Evolutionary conservation across 1,284 basidiomycete genomes (phyloP), one percentile per base, ranked within the genome.

Genomic region (Cryptococcus deneoformans): DNA sequence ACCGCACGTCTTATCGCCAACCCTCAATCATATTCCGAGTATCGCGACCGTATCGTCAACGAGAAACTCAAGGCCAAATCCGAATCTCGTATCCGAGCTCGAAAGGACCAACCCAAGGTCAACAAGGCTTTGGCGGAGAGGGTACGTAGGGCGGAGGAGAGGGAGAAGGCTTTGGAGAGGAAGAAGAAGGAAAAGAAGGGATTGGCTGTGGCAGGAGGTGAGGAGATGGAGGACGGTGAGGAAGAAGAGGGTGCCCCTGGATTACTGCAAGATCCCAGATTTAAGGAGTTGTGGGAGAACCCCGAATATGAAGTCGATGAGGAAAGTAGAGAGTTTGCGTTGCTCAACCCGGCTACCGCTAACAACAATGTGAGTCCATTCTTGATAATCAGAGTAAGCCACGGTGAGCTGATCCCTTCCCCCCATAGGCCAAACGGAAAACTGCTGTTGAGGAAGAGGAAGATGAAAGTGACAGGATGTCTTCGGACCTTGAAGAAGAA

Each of bases 221-320:
- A 69, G 44, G 71, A 60, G 12, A 76, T 77, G 2, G 77, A 62
- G 36, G 80, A 77, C 47, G 81, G 76, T 53, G 75, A 36, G 75
- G 79, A 76, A 16, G 77, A 69, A 58, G 79, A 73, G 53, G 79
- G 73, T 54, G 78, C 68, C 16, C 77, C 77, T 20, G 87, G 77
- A 53, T 77, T 99, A 61, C 84, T 98, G 60, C 85, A 80, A 50
- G 96, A 99, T 78, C 84, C 88, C 55, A 88, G 96, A 62, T 99
- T 99, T 84, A 82, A 87, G 56, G 88, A 87, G 54, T 82, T 99
- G 49, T 99, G 96, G 79, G 87, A 90, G 75, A 87, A 98, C 71
- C 88, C 92, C n/a, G 90, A 90, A 59, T 99, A 91, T 77, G 84
- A 90, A 71, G 90, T 99, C 65, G 94, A 99, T 76, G 88, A 93